Evolutionary conservation across 1,139 yeast species (phyloP), one percentile per base, ranked within the genome.

Genomic region (Petasospora rhodanensis): DNA sequence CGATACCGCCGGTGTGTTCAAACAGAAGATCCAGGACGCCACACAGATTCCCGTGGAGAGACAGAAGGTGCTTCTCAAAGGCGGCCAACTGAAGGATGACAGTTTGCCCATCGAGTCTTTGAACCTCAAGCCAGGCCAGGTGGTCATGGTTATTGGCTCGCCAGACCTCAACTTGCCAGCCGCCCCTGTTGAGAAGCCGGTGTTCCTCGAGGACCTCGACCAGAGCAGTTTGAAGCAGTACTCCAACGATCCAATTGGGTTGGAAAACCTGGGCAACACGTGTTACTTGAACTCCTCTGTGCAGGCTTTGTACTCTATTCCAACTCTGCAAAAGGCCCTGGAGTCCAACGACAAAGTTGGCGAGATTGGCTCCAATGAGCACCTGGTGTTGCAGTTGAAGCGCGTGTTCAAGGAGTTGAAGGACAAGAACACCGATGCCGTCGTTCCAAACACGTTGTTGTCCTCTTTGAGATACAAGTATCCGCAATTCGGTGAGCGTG

Each of bases 281-380:
- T 93, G 98, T 59, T 91, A 91, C 59, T 71, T 91, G 60, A 91
- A 91, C 57, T 79, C 96, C 2, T 78, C 96, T 3, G 64, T 91
- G 43, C 98, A 91, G 59, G 79, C 89, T 1, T 61, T 91, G 43
- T 76, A 73, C 46, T 73, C 76, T 34, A 72, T 86, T 32, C 35
- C 46, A 7, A 13, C 21, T 5, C 24, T 49, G 19, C 41, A 28
- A 22, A 17, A 34, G 4, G 24, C 36, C 5, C 31, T 51, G 18
- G 38, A 36, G 14, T 14, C 32, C 7, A 42, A 40, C 18, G 46
- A 43, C 4, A 49, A 42, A 28, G 38, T 47, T 22, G 53, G 59
- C 29, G 56, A 47, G 20, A 52, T 57, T 29, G 63, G 62, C 30
- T 34, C 53, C 10, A 61, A 61, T 38, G 58, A 52, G 28, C 61